Conservation (phyloP, 2,329 filamentous ascomycete genomes). For the Phyllosticta citriasiana region DNA sequence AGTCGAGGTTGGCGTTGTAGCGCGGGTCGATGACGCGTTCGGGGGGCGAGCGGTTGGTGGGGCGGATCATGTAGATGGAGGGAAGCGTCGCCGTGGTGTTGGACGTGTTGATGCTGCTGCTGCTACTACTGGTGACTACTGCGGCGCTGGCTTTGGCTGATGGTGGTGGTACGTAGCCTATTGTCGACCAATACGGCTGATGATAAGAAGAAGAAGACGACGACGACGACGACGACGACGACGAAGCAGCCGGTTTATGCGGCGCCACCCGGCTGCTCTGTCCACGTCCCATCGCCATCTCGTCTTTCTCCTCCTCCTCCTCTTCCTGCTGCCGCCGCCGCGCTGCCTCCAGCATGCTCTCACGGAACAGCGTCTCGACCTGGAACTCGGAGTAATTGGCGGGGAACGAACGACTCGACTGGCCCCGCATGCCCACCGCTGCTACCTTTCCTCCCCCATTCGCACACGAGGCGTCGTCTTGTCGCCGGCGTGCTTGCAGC, state of each 20-base stretch:
- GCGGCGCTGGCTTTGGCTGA: too few species aligned
- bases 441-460: neutral
- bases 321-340: neutral
- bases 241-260: too few species aligned
- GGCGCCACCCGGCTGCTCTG: too few species aligned
- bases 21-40: neutral
- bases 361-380: neutral
- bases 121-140: neutral
- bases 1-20: neutral
- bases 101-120: neutral
- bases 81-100: neutral
- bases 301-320: neutral
- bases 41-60: neutral
- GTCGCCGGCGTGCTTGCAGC: neutral
- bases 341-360: neutral
- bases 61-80: neutral
- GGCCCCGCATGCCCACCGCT: neutral
- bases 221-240: neutral
- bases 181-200: too few species aligned
- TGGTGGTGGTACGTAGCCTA: too few species aligned
- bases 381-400: neutral
- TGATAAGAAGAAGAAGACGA: neutral
- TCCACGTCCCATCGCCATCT: too few species aligned
- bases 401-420: neutral
- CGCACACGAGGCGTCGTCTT: neutral